Evolutionary conservation across 1,139 yeast species (phyloP), one percentile per base, ranked within the genome.

Genomic region (Blastobotrys aristatus): DNA sequence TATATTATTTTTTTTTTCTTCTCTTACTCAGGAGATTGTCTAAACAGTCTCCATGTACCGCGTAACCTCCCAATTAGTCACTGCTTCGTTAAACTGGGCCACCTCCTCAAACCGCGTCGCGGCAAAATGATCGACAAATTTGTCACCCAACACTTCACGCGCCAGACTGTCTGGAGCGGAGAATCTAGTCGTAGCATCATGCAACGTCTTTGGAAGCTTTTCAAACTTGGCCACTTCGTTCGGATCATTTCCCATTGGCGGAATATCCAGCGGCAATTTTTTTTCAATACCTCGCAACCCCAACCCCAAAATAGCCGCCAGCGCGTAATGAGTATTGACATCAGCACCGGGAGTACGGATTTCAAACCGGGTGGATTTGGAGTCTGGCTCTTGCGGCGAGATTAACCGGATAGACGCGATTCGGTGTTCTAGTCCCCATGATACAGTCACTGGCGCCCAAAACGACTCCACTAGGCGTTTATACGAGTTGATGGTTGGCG

Each of bases 321-420:
- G 53, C 10, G 71, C 70, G 46, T 62, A 65, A 48, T 67, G 70
- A 8, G 66, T 57, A 34, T 63, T 59, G 16, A 66, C 65, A 45
- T 67, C 71, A 4, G 71, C 71, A 13, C 71, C 71, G 3, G 71
- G 71, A 10, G 68, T 65, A 16, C 71, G 57, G 24, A 67, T 61
- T 48, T 67, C 71, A 29, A 67, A 57, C 16, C 70, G 52, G 10
- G 69, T 64, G 26, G 62, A 56, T 42, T 60, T 60, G 22, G 65
- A 57, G 2, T 64, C 49, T 21, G 63, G 57, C 3, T 55, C 50
- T 3, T 63, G 60, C 3, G 68, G 65, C 1, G 63, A 55, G 43
- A 67, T 67, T 20, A 67, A 55, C 5, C 71, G 58, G 38, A 67
- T 59, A 4, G 67, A 61, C 4, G 71, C 70, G 27, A 67, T 58